Evolutionary conservation across 768 basidiomycete species (phyloP), one percentile per base, ranked within the genome.

Genomic region (Neoboletus magnificus): DNA sequence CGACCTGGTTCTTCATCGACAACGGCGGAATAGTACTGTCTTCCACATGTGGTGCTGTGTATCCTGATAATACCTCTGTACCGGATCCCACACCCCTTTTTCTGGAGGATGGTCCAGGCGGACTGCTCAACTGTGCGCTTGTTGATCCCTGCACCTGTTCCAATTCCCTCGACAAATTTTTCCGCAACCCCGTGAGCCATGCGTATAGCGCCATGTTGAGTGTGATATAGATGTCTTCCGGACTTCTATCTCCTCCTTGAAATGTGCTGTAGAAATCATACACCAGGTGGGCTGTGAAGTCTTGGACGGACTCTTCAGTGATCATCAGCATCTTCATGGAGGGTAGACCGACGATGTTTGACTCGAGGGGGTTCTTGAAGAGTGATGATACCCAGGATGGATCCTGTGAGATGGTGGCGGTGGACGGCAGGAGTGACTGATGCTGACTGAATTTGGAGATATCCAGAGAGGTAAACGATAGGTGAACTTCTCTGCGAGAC

Each of bases 151-250:
- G 80, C 2, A 82, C 84, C 64, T 89, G 87, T 23, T 89, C 87
- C 81, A 93, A 82, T 66, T 92, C 91, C 52, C 86, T 75, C 15
- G 84, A 77, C 61, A 91, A 73, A 56, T 83, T 89, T 70, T 89
- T 91, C 54, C 88, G 82, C 39, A 91, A 77, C 23, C 86, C 70
- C 1, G 87, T 89, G 43, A 93, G 79, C 89, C 89, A 91, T 10
- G 88, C 82, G 64, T 92, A 92, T 2, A 92, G 74, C 0, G 86
- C 80, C 64, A 91, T 83, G 73, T 93, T 93, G 60, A 93, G 76
- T 4, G 89, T 87, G 70, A 93, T 90, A 69, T 87, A 92, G 52
- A 93, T 91, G 60, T 90, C 87, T 61, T 91, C 86, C 30, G 79
- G 76, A 48, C 82, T 80, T 60, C 77, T 74, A 70, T 75, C 74